Evolutionary conservation across 75 land plant species (phyloP), one percentile per base, ranked within the genome.

Genomic region (Chamaecyparis obtusa): DNA sequence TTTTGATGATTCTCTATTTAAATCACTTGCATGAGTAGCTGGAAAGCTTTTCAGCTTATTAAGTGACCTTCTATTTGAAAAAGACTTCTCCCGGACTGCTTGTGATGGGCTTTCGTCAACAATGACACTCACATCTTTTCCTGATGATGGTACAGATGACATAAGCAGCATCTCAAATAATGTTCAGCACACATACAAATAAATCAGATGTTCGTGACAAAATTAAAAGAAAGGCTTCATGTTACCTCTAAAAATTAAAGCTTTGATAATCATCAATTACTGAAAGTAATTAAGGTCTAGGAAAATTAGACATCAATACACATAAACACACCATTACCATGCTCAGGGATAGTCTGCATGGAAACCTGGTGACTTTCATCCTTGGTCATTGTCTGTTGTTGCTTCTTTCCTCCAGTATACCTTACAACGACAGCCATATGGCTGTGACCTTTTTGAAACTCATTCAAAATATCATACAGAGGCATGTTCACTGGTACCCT

Each of bases 401-500:
- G 86, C 10, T 64, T 72, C 33, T 83, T 78, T 54, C 86, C 87
- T 75, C 84, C 87, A 71, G 55, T 86, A 36, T 90, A 90, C 84
- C 86, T 95, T 2, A 95, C 92, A 39, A 97, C 99, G 84, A 95
- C 95, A 86, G 99, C 99, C 98, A 97, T 97, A 88, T 97, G 99
- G 83, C 96, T 96, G 86, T 96, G 96, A 44, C 99, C 99, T 87
- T 97, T 95, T 86, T 96, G 99, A 86, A 97, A 97, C 88, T 97
- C 98, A 79, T 97, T 96, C 87, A 97, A 89, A n/a, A 97, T 96
- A 87, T 96, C 95, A 89, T 97, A 97, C 51, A 97, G 86, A 35
- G 99, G 99, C 93, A 94, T 85, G 71, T 87, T 88, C 75, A 94
- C 98, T 24, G 86, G 87, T 37, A 97, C 98, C 92, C 99, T 97